Percentiles rank a stretch among this genome's conserved stretches.
Evolutionary conservation across 331 rosid species (phyloP).

Genomic region (Acacia pycnantha): DNA sequence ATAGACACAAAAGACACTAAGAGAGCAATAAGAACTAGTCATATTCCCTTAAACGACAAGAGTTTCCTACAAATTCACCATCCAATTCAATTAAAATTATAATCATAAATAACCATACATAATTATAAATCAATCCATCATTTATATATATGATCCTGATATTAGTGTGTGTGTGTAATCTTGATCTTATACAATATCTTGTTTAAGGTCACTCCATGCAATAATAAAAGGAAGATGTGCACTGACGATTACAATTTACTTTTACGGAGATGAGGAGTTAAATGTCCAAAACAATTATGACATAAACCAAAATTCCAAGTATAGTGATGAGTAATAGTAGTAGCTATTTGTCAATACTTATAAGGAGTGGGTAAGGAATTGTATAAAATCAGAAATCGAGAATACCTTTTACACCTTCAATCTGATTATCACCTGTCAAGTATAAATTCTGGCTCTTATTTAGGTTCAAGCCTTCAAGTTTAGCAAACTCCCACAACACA

Average conservation of each 20-base stretch:
- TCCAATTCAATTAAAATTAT: not conserved
- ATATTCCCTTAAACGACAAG: not conserved
- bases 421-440: slow-evolving; percentile 34
- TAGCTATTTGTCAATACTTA: not conserved
- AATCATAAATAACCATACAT: not conserved
- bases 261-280: not conserved
- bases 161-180: not conserved
- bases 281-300: no score
- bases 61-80: not conserved
- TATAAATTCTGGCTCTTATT: slow-evolving; percentile 36
- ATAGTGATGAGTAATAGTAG: not conserved
- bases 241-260: not conserved
- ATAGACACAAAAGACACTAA: not conserved
- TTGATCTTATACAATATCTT: not conserved
- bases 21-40: not conserved
- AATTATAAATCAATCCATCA: not conserved
- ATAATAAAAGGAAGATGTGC: not conserved
- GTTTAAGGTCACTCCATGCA: not conserved
- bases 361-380: not conserved
- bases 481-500: slow-evolving; percentile 54
- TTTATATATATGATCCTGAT: not conserved
- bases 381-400: not conserved
- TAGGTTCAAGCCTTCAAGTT: slow-evolving; percentile 40
- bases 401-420: slow-evolving; percentile 54
- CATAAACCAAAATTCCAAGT: not conserved